A percentile compares a stretch with the other conserved stretches of the same genome.
phyloP scores from a whole-genome alignment of 1,284 basidiomycete species.

The Neotropicomus parvogracilis region DNA sequence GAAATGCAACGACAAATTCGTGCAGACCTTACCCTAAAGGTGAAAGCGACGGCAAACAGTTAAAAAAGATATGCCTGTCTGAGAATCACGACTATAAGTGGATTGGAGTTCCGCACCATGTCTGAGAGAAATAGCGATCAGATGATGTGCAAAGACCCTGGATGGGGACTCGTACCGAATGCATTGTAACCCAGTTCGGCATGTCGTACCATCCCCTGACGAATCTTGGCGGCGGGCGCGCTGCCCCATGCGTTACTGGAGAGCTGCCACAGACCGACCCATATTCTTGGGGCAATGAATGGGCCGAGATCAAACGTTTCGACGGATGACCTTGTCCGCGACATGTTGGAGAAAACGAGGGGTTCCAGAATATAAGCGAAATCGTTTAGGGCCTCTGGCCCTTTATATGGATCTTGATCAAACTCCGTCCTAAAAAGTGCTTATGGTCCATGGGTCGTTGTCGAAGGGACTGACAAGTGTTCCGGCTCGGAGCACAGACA shows the following conservation, averaged over 20 bases:
- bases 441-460: slow-evolving; percentile 1
- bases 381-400: not conserved
- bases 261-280: slow-evolving; percentile 79
- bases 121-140: slow-evolving; percentile 35
- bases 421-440: slow-evolving; percentile 31
- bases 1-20: not conserved
- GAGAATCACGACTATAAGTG: slow-evolving; percentile 19
- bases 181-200: slow-evolving; percentile 65
- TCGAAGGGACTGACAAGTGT: slow-evolving; percentile 1
- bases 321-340: slow-evolving; percentile 9
- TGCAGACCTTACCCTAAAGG: slow-evolving; percentile 20
- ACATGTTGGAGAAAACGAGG: slow-evolving; percentile 20
- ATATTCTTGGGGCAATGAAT: slow-evolving; percentile 60
- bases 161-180: slow-evolving; percentile 51
- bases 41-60: slow-evolving; percentile 2
- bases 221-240: slow-evolving; percentile 61
- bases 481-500: slow-evolving; percentile 12
- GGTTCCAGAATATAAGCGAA: slow-evolving; percentile 8
- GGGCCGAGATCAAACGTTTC: slow-evolving; percentile 64
- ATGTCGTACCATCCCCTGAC: slow-evolving; percentile 62
- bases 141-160: slow-evolving; percentile 1
- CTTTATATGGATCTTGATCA: slow-evolving; percentile 30
- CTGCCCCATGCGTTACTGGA: slow-evolving; percentile 81
- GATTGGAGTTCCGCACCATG: slow-evolving; percentile 43
- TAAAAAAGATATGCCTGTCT: slow-evolving; percentile 6